Base-by-base conservation (phyloP, 2,329 filamentous ascomycete genomes). In the Alternaria sp. region DNA sequence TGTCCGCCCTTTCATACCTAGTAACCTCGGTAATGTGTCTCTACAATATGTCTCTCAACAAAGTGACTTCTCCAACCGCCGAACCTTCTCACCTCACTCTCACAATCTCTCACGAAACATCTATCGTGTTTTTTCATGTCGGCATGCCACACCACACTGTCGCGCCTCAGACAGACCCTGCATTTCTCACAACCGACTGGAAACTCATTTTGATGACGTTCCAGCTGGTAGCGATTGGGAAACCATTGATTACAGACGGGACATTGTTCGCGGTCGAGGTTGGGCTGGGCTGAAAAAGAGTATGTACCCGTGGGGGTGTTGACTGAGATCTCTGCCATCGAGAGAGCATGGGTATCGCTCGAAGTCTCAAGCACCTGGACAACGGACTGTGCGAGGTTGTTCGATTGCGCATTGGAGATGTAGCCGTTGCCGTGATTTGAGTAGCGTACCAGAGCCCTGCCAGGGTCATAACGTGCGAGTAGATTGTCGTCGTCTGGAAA, bases 261-360 rank as follows among this genome's bases (percentile, higher is more conserved):
- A 43, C 72, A 75, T 19, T 71, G 68, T 32, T 70, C 64, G 40
- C 70, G 71, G 2, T 74, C 68, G 23, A 66, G 61, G n/a, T 73
- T 75, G 4, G 69, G 62, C 7, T 57, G 54, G 1, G 70, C 69
- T 4, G 61, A 65, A 21, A 74, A 50, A 7, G 59, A 51, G 19
- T 70, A 58, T 13, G 52, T 25, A 11, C 70, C 70, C 8, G 43
- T 30, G 5, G 28, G 12, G 0, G 59, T 58, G 5, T 61, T 51
- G 47, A 66, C 51, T 6, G 50, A 47, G 46, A 72, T 69, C 2
- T 65, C 68, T n/a, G 71, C 19, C 2, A 57, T 57, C 7, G 62
- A 36, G 15, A 73, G 65, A 28, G 67, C 49, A 55, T 74, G 67
- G 4, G 54, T 56, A 10, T 62, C 40, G 32, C 63, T 61, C 2